Base-by-base conservation (phyloP, 805 yeast genomes). In the Wickerhamiella musiphila region DNA sequence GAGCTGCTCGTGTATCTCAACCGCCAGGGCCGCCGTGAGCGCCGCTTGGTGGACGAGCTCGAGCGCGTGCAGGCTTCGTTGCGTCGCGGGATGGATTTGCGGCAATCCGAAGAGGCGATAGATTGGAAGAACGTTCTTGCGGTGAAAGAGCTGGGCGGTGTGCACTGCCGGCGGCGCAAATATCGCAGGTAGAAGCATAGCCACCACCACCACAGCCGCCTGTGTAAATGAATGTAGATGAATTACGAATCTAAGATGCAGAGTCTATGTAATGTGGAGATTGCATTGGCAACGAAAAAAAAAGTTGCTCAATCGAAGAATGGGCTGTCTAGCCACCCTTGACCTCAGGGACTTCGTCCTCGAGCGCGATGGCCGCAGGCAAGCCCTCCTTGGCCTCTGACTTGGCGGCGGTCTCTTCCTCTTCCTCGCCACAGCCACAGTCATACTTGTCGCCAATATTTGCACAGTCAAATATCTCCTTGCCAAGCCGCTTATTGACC, bases 361-460 rank as follows among this genome's bases (percentile, higher is more conserved):
- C 29, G 11, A 24, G 18, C 26, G n/a, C n/a, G n/a, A n/a, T n/a
- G n/a, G n/a, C n/a, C n/a, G n/a, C n/a, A n/a, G n/a, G n/a, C n/a
- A n/a, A n/a, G n/a, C n/a, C 26, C 20, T 58, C 58, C 19, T 36
- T 36, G 8, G 34, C 34, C 22, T 38, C 42, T 6, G 37, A 44
- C 23, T 38, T 41, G 34, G 62, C 71, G 5, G 47, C 56, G 29
- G 58, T 63, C 5, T 45, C 56, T 42, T 65, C 69, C 44, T 73
- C 86, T 31, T 72, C 93, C 9, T 53, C 62, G 1, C 90, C 93
- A 57, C 98, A 86, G 0, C 98, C 98, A 60, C 98, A 86, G 47
- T 84, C 93, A 53, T 90, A 90, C 54, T 81, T 90, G 43, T 82
- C 94, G 33, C 79, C 58, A 35, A 90, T 77, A 6, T 66, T 70